phyloP scores from a whole-genome alignment of 192 early-diverging fungal genomes.

The Anaeromyces robustus region DNA sequence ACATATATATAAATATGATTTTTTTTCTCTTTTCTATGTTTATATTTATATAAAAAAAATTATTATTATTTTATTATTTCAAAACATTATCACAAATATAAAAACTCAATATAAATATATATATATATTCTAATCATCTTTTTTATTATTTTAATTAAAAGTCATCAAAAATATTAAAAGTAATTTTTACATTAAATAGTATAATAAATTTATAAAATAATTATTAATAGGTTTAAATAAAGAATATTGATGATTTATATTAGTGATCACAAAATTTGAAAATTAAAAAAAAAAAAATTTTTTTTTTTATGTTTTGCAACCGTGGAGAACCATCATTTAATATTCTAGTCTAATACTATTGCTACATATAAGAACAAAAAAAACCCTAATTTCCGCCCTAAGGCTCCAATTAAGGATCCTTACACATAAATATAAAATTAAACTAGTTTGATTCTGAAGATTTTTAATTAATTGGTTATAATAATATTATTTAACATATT shows the following conservation, averaged over 20 bases:
- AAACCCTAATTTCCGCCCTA: neutral
- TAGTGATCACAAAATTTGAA: neutral
- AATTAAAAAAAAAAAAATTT: neutral
- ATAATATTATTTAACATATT: neutral
- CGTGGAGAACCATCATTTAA: neutral
- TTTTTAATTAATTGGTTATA: neutral
- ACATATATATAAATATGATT: too few species aligned
- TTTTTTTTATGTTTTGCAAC: neutral
- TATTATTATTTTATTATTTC: too few species aligned
- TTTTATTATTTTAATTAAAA: too few species aligned
- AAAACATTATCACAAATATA: too few species aligned
- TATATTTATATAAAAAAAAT: too few species aligned
- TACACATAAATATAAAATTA: neutral
- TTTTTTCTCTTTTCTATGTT: too few species aligned
- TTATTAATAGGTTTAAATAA: too few species aligned
- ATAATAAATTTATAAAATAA: too few species aligned
- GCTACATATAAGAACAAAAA: neutral
- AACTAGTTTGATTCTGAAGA: neutral
- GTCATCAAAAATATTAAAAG: too few species aligned
- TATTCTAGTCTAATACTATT: neutral
- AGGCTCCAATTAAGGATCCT: neutral
- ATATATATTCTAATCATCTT: too few species aligned
- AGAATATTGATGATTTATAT: neutral
- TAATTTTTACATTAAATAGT: too few species aligned
- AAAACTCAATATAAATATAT: too few species aligned